A percentile compares a stretch with the other conserved stretches of the same genome.
Conservation (phyloP, 1,284 basidiomycete genomes). For the Melampsora abietis-canadensis region DNA sequence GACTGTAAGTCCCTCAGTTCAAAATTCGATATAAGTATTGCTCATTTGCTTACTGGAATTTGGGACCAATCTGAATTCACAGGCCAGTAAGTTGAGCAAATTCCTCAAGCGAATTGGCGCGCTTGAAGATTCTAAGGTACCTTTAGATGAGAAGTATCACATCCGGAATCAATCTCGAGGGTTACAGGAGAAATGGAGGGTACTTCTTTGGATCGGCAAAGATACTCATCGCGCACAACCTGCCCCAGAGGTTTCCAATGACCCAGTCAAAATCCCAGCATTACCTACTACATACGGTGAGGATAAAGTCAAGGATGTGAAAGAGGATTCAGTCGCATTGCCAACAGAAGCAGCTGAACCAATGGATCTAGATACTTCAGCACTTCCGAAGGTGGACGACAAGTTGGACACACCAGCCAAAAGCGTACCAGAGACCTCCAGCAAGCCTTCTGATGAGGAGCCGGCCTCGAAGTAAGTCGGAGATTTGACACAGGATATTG, state of each 20-base stretch:
- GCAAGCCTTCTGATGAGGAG: constrained; percentile 12
- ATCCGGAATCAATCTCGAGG: constrained; percentile 29
- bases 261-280: background rate
- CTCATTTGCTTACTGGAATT: background rate
- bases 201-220: constrained; percentile 23
- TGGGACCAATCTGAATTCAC: background rate
- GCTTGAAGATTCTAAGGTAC: constrained; percentile 32
- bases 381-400: background rate
- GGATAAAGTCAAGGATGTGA: background rate
- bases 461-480: background rate
- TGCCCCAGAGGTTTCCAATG: background rate
- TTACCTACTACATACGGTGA: no score
- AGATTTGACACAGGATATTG: background rate
- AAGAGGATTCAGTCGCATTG: background rate
- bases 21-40: background rate
- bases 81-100: constrained; percentile 42
- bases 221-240: constrained; percentile 1
- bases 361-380: background rate
- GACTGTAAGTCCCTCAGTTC: constrained; percentile 10
- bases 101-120: constrained; percentile 38
- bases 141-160: constrained; percentile 28
- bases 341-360: constrained; percentile 1
- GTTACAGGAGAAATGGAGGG: constrained; percentile 40
- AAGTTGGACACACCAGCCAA: constrained; percentile 5
- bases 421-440: constrained; percentile 1